phyloP scores from a whole-genome alignment of 139 green algal genomes.

The Coelastrella sp. region DNA sequence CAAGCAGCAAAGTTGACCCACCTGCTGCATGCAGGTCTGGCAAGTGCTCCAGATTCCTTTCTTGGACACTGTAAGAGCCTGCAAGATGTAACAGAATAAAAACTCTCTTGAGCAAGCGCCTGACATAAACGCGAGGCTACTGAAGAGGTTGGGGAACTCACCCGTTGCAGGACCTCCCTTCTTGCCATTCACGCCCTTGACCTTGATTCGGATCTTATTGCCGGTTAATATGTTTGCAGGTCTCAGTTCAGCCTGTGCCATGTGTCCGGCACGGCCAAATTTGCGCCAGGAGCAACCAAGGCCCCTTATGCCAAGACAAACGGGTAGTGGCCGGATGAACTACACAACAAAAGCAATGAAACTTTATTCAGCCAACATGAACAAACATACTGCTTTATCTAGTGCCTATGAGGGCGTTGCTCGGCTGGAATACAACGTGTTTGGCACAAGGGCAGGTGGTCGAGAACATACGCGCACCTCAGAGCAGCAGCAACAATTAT shows the following conservation, averaged over 20 bases:
- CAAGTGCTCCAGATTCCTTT: constrained; percentile 9
- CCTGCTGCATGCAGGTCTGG: constrained; percentile 41
- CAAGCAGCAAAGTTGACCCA: background rate
- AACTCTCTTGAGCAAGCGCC: background rate
- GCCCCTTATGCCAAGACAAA: background rate
- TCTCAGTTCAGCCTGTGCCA: background rate
- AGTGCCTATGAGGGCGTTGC: background rate
- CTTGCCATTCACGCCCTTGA: background rate
- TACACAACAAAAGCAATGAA: background rate
- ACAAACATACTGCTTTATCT: background rate
- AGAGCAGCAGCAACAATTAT: background rate
- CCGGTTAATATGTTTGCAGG: background rate
- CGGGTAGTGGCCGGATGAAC: background rate
- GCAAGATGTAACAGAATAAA: background rate
- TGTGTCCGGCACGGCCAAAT: background rate
- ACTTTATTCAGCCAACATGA: background rate
- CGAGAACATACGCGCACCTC: background rate
- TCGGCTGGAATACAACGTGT: background rate
- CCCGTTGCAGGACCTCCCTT: background rate
- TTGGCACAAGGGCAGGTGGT: background rate
- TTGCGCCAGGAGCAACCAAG: background rate
- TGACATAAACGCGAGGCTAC: background rate
- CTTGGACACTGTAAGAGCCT: background rate
- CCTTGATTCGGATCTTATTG: constrained; percentile 8
- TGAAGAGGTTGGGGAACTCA: background rate